Evolutionary conservation across 1,284 basidiomycete genomes (phyloP), one percentile per base, ranked within the genome.

Genomic region (Heterobasidion occidentale): DNA sequence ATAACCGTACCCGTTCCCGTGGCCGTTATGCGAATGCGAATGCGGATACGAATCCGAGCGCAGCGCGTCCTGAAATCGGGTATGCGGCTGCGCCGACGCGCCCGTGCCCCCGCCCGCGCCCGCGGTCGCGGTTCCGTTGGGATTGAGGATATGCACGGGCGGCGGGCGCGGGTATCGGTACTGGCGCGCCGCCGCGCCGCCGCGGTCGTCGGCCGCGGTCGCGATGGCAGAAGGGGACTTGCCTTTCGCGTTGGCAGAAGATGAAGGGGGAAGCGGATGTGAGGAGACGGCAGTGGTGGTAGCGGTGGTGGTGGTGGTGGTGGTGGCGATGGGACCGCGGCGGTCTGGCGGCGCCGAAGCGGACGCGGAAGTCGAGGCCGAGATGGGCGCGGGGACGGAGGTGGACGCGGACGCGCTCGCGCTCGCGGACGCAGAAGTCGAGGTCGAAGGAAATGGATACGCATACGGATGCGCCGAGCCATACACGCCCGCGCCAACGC

Each of bases 401-500:
- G 65, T 33, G 3, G 65, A 63, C 48, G 68, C 56, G 19, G 63
- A 56, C 38, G 56, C 42, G 57, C 51, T 15, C 57, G 36, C 46
- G 60, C 46, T 46, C 8, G 47, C 19, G 8, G 47, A 48, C 8
- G 20, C n/a, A 14, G 14, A 12, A 6, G 61, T 51, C 9, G 50
- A 58, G 45, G 60, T 49, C 38, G 68, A 62, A n/a, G 75, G 68
- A 42, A 72, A 68, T 14, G 70, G 67, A 62, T 77, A 75, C 35
- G 79, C 78, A 64, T 82, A 84, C 7, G 83, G 82, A 60, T 78
- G 79, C 17, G 27, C 19, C 2, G 46, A 19, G n/a, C 46, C 12
- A 45, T 14, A 14, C 12, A 45, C 42, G 42, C 3, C 42, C 14
- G 17, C 42, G n/a, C n/a, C n/a, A n/a, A n/a, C n/a, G n/a, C n/a